Evolutionary conservation across 352 stramenopile genomes (phyloP).

Genomic region (Pythium brachiatum): DNA sequence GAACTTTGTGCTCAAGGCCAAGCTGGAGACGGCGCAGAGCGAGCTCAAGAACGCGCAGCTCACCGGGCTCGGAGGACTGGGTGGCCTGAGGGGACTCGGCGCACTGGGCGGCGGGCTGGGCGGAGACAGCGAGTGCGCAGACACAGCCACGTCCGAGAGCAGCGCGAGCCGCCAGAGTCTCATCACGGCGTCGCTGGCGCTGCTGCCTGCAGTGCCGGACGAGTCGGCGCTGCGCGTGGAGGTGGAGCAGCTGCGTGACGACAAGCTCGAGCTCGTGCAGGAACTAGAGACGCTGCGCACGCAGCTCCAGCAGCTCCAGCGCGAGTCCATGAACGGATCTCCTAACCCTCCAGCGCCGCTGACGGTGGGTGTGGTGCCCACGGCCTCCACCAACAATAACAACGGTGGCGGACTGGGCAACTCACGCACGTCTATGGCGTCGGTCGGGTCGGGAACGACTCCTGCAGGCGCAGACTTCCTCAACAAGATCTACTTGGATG

Average conservation of each 20-base stretch:
- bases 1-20: conserved; percentile 64
- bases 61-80: not conserved
- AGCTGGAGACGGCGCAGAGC: conserved; percentile 40
- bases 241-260: conserved; percentile 38
- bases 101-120: conserved; percentile 26
- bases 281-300: conserved; percentile 38
- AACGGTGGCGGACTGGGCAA: conserved; percentile 1
- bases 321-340: conserved; percentile 21
- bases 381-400: not conserved
- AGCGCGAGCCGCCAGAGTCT: conserved; percentile 27
- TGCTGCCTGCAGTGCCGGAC: conserved; percentile 27
- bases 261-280: conserved; percentile 32
- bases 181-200: conserved; percentile 22
- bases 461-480: conserved; percentile 43
- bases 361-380: conserved; percentile 1
- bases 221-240: conserved; percentile 29
- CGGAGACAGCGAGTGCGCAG: conserved; percentile 15
- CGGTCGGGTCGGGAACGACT: not conserved
- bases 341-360: conserved; percentile 13
- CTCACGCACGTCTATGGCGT: conserved; percentile 5
- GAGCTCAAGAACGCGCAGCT: conserved; percentile 35
- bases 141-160: conserved; percentile 28
- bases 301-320: conserved; percentile 33
- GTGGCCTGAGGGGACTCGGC: not conserved
- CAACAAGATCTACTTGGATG: conserved; percentile 79